A percentile compares a stretch with the other conserved stretches of the same genome.
Conservation (phyloP, 2,329 filamentous ascomycete genomes). For the Aphanoascus verrucosus region DNA sequence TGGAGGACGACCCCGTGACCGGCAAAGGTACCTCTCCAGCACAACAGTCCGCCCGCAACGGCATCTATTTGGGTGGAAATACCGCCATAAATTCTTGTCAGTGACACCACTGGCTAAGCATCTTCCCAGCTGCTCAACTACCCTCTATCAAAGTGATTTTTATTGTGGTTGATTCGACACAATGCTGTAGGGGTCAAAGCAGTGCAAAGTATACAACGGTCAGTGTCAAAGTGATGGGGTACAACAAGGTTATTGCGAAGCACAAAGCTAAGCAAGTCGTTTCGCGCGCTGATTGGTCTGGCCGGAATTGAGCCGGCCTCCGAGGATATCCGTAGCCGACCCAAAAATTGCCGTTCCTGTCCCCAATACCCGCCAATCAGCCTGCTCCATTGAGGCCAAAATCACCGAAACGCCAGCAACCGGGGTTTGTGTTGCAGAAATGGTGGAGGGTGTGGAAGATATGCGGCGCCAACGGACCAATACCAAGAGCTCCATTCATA, state of each 20-base stretch:
- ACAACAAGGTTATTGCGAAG: constrained; percentile 12
- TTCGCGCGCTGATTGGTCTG: constrained; percentile 16
- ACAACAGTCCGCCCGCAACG: neutral
- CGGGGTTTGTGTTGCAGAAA: neutral
- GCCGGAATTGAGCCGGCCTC: constrained; percentile 36
- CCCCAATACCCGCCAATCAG: neutral
- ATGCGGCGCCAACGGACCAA: neutral
- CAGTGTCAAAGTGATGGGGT: neutral
- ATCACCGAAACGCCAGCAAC: neutral
- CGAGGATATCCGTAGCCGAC: constrained; percentile 17
- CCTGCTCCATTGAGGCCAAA: neutral
- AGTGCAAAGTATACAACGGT: neutral
- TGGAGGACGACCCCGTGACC: constrained; percentile 3
- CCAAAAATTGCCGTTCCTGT: neutral
- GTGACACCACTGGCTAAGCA: neutral
- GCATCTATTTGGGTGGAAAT: neutral
- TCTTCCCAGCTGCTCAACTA: neutral
- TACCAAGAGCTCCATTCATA: neutral
- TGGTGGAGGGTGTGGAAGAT: too few species aligned
- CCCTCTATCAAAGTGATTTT: neutral
- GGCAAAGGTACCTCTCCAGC: neutral
- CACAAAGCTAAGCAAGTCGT: constrained; percentile 2
- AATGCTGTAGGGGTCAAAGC: neutral
- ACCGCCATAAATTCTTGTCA: neutral
- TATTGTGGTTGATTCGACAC: neutral